Base-by-base conservation (phyloP, 495 filamentous ascomycete genomes). In the Penicillium robsamsonii region DNA sequence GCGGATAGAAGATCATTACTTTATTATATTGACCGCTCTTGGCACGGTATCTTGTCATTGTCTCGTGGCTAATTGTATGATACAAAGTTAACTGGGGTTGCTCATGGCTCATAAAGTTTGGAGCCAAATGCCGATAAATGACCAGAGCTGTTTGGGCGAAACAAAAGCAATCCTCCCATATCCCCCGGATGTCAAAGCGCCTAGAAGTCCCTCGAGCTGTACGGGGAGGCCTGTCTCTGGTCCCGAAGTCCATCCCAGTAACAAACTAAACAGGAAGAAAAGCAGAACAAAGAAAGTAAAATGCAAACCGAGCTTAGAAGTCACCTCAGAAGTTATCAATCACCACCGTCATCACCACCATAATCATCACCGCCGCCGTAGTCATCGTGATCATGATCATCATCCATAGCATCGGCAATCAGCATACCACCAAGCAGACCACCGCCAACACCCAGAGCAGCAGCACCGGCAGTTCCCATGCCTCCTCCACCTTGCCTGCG, bases 371-470 rank as follows among this genome's bases (percentile, higher is more conserved):
- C 68, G 25, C 74, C 71, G 33, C 71, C 63, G 53, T 65, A 60
- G 44, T 68, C 59, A 59, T 83, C 82, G 43, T 52, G 57, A 61
- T 83, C 81, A 46, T 52, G 57, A 61, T 83, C 81, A 46, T 63
- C 57, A 50, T 86, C 71, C 58, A 66, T 46, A 42, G 83, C 85
- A 63, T 88, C 80, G 4, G 79, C 87, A 40, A 95, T 64, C 65
- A 92, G 46, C 59, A 77, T 73, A 11, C 89, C 90, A 56, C 89
- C 90, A 3, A 92, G 40, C 62, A 95, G 57, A 51, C 90, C 90
- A 53, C 85, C 90, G 45, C 89, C 90, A 9, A 90, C 64, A 68
- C 90, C 90, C 56, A 93, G 70, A 17, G 89, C 90, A 9, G 87
- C 88, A 25, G 82, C 88, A 44, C 88, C 88, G 1, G 76, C 82